Percentiles rank a stretch among this genome's conserved stretches.
These are phyloP conservation scores for Candida michaelii DNA, from an alignment of 805 yeast genomes.

Conservation along the genomic window DNA sequence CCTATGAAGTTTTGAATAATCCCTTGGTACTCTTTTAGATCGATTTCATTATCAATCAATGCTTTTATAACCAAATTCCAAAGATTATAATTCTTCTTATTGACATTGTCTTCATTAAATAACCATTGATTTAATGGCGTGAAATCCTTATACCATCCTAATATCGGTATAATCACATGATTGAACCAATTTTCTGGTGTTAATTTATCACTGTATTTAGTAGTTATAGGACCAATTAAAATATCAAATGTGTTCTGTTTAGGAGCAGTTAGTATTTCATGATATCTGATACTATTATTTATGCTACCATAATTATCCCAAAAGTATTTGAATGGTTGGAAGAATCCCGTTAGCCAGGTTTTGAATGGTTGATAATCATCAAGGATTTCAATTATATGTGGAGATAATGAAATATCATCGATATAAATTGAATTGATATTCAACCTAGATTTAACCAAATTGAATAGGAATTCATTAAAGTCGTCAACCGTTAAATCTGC, in stretches of 20 bases:
- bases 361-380: constrained; percentile 18
- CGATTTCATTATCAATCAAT: constrained; percentile 12
- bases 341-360: constrained; percentile 28
- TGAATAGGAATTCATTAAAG: constrained; percentile 11
- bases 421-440: constrained; percentile 20
- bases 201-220: constrained; percentile 15
- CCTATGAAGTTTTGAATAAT: constrained; percentile 22
- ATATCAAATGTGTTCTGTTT: constrained; percentile 18
- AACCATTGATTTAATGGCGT: constrained; percentile 28
- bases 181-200: constrained; percentile 23
- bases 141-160: constrained; percentile 22
- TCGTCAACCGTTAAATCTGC: not conserved
- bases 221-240: constrained; percentile 24
- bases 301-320: constrained; percentile 25
- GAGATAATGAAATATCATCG: constrained; percentile 19
- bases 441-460: constrained; percentile 21
- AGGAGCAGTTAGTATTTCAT: constrained; percentile 18
- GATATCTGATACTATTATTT: constrained; percentile 12
- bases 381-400: constrained; percentile 15
- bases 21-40: constrained; percentile 11
- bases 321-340: constrained; percentile 29
- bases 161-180: constrained; percentile 30
- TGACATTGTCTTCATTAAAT: constrained; percentile 10
- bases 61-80: constrained; percentile 22
- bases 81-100: constrained; percentile 17